Conservation (phyloP, 2,329 filamentous ascomycete species). For the Pseudogymnoascus verrucosus region DNA sequence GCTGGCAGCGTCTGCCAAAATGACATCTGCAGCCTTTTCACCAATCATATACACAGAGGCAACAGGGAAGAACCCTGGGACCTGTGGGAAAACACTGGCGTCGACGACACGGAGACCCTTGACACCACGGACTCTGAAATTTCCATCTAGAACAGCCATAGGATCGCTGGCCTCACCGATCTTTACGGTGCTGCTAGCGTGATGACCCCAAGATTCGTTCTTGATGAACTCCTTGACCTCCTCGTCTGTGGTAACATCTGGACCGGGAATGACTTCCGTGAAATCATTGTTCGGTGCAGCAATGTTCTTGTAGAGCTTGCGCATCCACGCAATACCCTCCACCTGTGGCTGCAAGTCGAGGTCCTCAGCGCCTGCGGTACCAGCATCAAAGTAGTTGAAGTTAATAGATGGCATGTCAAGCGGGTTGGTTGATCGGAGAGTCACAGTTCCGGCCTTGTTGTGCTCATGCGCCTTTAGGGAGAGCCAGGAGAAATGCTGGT, state of each 20-base stretch:
- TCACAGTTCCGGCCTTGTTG: conserved; percentile 53
- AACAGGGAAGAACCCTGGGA: conserved; percentile 33
- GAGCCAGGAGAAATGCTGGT: conserved; percentile 30
- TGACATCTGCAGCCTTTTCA: conserved; percentile 25
- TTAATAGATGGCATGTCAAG: conserved; percentile 53
- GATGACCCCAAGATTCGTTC: conserved; percentile 46
- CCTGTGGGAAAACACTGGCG: conserved; percentile 42
- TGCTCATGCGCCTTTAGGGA: conserved; percentile 55
- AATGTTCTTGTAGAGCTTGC: conserved; percentile 9
- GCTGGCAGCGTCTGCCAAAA: conserved; percentile 14
- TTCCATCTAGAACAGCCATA: conserved; percentile 43
- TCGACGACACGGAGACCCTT: conserved; percentile 46
- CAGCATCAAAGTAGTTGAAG: conserved; percentile 48
- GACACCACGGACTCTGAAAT: conserved; percentile 44
- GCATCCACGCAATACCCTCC: conserved; percentile 8
- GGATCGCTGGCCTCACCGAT: conserved; percentile 46
- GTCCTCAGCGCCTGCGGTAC: conserved; percentile 7
- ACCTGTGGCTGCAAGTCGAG: conserved; percentile 10
- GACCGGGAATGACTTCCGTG: neutral
- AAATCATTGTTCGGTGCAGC: neutral
- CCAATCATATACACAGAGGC: conserved; percentile 24
- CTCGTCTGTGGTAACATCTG: conserved; percentile 32
- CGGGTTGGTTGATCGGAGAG: conserved; percentile 51
- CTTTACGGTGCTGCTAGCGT: conserved; percentile 44
- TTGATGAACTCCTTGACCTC: conserved; percentile 39